These are phyloP conservation scores for Fusarium sp. DNA, from an alignment of 2,329 filamentous ascomycete species.

Conservation along the genomic window DNA sequence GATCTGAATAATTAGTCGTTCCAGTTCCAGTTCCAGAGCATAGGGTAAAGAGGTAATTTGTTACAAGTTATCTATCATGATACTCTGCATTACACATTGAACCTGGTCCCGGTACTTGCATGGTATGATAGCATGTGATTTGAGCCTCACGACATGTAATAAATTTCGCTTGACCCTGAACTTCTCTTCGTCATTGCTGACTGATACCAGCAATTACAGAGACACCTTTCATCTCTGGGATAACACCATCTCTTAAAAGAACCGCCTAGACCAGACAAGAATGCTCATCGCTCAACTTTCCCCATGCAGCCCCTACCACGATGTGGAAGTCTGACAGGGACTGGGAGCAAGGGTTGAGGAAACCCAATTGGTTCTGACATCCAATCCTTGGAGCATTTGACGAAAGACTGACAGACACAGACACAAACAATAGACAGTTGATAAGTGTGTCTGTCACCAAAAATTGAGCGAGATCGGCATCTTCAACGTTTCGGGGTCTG, in stretches of 20 bases:
- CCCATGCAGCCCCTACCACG: background rate
- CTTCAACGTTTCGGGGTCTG: constrained; percentile 11
- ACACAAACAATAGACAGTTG: constrained; percentile 2
- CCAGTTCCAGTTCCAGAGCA: background rate
- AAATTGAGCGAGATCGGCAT: constrained; percentile 17
- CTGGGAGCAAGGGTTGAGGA: constrained; percentile 6
- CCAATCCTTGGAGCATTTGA: background rate
- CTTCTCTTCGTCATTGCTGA: background rate
- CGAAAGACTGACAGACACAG: background rate
- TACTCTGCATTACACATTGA: background rate
- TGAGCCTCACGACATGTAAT: background rate
- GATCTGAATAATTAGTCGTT: constrained; percentile 6
- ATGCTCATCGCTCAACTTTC: background rate
- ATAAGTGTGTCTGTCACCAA: background rate
- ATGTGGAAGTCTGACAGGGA: constrained; percentile 10
- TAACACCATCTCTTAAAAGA: background rate
- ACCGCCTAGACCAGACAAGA: background rate
- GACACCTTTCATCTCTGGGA: background rate
- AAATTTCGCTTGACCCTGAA: background rate
- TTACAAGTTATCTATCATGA: background rate
- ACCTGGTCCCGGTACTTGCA: background rate
- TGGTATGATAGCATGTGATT: constrained; percentile 22
- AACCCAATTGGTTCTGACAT: constrained; percentile 1
- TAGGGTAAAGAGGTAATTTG: background rate
- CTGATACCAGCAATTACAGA: background rate